These are phyloP conservation scores for Starmerella bombicola DNA, from an alignment of 805 yeast species.

Conservation along the genomic window DNA sequence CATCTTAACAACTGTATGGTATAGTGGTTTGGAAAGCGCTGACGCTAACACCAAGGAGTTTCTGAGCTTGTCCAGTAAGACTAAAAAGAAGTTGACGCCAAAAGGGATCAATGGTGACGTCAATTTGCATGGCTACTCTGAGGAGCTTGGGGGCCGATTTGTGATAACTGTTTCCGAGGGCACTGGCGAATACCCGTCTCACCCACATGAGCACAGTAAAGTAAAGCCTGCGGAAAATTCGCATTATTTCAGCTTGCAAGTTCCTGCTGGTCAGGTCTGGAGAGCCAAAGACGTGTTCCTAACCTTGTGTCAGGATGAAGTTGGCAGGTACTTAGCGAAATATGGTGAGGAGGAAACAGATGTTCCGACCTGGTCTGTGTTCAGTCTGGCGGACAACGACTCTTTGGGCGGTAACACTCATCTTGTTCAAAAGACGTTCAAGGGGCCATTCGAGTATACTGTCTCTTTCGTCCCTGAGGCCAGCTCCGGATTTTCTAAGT, in stretches of 20 bases:
- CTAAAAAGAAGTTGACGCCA: constrained; percentile 16
- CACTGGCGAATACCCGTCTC: constrained; percentile 32
- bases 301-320: constrained; percentile 56
- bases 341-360: constrained; percentile 28
- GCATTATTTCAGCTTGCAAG: constrained; percentile 54
- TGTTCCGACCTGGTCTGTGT: constrained; percentile 33
- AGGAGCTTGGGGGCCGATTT: constrained; percentile 62
- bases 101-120: constrained; percentile 30
- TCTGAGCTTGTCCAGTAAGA: constrained; percentile 24
- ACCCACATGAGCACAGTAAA: constrained; percentile 39
- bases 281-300: constrained; percentile 62
- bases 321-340: constrained; percentile 35
- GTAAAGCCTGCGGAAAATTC: constrained; percentile 31
- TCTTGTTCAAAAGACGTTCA: constrained; percentile 60
- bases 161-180: constrained; percentile 46
- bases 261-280: constrained; percentile 68
- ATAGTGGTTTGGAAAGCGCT: constrained; percentile 62
- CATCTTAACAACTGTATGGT: constrained; percentile 58
- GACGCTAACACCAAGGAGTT: constrained; percentile 19
- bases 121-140: constrained; percentile 40
- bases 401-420: constrained; percentile 65
- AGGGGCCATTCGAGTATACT: constrained; percentile 66
- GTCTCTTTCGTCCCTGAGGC: constrained; percentile 39
- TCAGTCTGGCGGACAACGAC: constrained; percentile 46
- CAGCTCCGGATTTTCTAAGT: constrained; percentile 12